Percentiles rank a stretch among this genome's conserved stretches.
Evolutionary conservation across 78 protist species (phyloP).

Genomic region (slime mould (Dictyostelium discoideum)): DNA sequence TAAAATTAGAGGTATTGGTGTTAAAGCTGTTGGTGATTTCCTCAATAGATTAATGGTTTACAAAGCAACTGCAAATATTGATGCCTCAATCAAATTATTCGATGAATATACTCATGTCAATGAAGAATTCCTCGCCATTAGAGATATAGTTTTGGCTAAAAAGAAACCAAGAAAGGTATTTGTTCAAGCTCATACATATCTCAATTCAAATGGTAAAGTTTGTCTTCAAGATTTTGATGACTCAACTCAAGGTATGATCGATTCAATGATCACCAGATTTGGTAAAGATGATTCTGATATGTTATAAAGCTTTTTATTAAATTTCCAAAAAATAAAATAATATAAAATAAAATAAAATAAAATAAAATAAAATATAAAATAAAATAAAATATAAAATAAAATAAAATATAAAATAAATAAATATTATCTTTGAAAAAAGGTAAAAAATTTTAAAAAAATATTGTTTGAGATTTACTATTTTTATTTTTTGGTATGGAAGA

Average conservation of each 20-base stretch:
- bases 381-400: too few relatives aligned
- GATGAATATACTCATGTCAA: slow-evolving; percentile 26
- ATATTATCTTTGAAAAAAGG: too few relatives aligned
- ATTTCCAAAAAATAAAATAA: too few relatives aligned
- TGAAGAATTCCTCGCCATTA: slow-evolving; percentile 15
- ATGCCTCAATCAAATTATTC: not conserved
- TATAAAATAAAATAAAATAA: too few relatives aligned
- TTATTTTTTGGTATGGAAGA: too few relatives aligned
- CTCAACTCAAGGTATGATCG: slow-evolving; percentile 18
- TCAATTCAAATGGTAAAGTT: slow-evolving; percentile 36
- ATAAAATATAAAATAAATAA: too few relatives aligned
- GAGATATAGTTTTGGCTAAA: slow-evolving; percentile 30
- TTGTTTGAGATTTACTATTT: too few relatives aligned
- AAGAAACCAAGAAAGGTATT: slow-evolving; percentile 81
- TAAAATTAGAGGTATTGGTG: slow-evolving; percentile 82
- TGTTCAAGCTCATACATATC: slow-evolving; percentile 58
- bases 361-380: too few relatives aligned
- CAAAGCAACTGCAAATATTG: slow-evolving; percentile 59
- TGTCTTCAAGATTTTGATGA: slow-evolving; percentile 6
- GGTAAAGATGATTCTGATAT: slow-evolving; percentile 18
- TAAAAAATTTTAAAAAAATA: too few relatives aligned
- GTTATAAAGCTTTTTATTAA: not conserved
- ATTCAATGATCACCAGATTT: slow-evolving; percentile 54
- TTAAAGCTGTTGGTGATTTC: slow-evolving; percentile 70
- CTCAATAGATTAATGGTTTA: slow-evolving; percentile 10